Conservation (phyloP, 768 basidiomycete species). For the Suillus americanus region DNA sequence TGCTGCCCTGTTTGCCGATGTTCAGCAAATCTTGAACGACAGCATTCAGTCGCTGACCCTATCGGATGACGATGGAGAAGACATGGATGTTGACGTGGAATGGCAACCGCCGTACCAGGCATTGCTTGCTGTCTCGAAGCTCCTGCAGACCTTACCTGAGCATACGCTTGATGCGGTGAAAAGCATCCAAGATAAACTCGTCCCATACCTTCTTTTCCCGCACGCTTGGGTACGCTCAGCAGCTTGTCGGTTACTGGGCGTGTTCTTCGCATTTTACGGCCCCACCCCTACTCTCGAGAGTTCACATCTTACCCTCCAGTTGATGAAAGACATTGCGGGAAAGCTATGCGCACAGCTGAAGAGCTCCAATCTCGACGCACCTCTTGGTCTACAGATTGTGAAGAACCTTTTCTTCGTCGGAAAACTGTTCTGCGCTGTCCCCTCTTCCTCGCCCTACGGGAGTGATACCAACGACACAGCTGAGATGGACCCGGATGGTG, state of each 20-base stretch:
- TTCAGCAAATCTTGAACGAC: conserved; percentile 44
- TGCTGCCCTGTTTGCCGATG: conserved; percentile 52
- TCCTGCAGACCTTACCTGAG: conserved; percentile 56
- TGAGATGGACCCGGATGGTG: conserved; percentile 28
- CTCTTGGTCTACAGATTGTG: conserved; percentile 78
- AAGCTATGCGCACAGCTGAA: conserved; percentile 78
- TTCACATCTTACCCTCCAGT: conserved; percentile 50
- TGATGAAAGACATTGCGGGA: conserved; percentile 69
- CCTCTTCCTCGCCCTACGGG: conserved; percentile 18
- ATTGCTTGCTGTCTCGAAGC: conserved; percentile 63
- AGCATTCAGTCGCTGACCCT: conserved; percentile 42
- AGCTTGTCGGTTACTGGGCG: conserved; percentile 72
- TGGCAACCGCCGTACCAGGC: conserved; percentile 88
- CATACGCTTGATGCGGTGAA: conserved; percentile 42
- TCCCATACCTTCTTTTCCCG: conserved; percentile 75
- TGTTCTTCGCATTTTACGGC: conserved; percentile 54
- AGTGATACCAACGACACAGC: conserved; percentile 29
- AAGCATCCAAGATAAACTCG: conserved; percentile 64
- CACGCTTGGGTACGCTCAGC: conserved; percentile 93
- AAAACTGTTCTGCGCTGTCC: conserved; percentile 67
- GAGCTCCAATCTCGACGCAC: conserved; percentile 73
- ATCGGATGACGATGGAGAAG: conserved; percentile 38
- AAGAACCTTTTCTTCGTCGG: conserved; percentile 94
- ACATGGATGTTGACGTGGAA: conserved; percentile 57
- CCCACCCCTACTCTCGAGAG: conserved; percentile 5